A percentile compares a stretch with the other conserved stretches of the same genome.
Evolutionary conservation across 331 rosid species (phyloP).

Genomic region (Arachis monticola): DNA sequence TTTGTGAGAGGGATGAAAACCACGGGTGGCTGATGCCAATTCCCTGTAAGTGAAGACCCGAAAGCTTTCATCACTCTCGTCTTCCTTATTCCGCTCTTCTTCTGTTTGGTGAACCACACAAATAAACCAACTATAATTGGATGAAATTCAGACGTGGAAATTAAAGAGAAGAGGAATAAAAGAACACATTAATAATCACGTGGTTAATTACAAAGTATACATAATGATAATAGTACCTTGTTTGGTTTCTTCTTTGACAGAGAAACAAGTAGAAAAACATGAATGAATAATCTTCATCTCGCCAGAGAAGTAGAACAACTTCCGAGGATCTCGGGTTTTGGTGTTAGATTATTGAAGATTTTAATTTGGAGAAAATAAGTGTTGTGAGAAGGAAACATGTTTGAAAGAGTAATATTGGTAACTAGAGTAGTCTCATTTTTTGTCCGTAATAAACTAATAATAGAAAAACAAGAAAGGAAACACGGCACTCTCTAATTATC

Average conservation of each 20-base stretch:
- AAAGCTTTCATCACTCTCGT: conserved; percentile 44
- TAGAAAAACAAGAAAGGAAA: background rate
- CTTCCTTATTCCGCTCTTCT: conserved; percentile 34
- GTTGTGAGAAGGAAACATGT: background rate
- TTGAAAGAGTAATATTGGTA: too few species aligned
- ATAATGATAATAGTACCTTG: conserved; percentile 42
- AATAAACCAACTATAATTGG: background rate
- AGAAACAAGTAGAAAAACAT: conserved; percentile 52
- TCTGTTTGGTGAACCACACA: background rate
- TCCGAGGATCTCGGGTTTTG: background rate
- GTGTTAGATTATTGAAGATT: conserved; percentile 2
- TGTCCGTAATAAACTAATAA: too few species aligned
- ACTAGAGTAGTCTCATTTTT: too few species aligned
- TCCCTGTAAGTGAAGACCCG: conserved; percentile 62
- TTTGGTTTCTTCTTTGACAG: conserved; percentile 28
- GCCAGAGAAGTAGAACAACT: background rate
- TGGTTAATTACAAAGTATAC: background rate
- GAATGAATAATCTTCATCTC: conserved; percentile 51
- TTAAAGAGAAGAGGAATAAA: background rate
- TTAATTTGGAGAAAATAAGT: background rate
- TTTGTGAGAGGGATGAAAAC: conserved; percentile 59
- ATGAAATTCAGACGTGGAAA: background rate
- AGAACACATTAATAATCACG: background rate
- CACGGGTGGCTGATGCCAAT: conserved; percentile 63
- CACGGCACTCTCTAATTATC: background rate